These are phyloP conservation scores for Chalciporus sp. DNA, from an alignment of 1,284 basidiomycete species.

Conservation along the genomic window DNA sequence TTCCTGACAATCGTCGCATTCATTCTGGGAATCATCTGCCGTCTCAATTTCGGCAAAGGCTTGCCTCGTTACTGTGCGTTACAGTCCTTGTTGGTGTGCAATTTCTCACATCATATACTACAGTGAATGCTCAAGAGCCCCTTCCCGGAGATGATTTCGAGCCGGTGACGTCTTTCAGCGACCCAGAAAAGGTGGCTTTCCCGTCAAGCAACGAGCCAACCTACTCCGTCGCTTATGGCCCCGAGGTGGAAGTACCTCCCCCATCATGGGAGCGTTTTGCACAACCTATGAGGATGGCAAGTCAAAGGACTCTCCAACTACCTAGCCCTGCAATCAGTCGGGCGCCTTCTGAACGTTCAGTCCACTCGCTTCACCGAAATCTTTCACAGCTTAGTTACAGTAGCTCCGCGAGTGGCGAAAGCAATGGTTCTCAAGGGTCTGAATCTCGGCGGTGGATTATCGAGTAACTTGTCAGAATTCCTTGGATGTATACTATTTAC, in stretches of 20 bases:
- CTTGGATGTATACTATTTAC: background rate
- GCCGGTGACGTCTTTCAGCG: conserved; percentile 37
- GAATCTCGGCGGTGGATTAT: conserved; percentile 55
- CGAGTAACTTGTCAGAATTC: conserved; percentile 20
- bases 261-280: conserved; percentile 48
- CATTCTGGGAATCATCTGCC: conserved; percentile 64
- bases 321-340: conserved; percentile 1
- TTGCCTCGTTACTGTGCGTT: conserved; percentile 65
- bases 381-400: conserved; percentile 5
- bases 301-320: background rate
- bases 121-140: conserved; percentile 60
- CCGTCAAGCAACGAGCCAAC: conserved; percentile 57
- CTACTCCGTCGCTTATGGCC: conserved; percentile 52
- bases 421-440: conserved; percentile 20
- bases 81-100: background rate
- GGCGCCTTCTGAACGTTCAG: conserved; percentile 3
- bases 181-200: conserved; percentile 69
- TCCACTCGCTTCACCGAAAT: conserved; percentile 14
- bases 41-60: conserved; percentile 75
- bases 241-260: conserved; percentile 40
- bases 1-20: conserved; percentile 57
- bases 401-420: conserved; percentile 25
- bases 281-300: conserved; percentile 13
- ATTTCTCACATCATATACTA: background rate
- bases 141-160: conserved; percentile 49